Conservation (phyloP, 2,329 filamentous ascomycete genomes). For the Bipolaris bicolor region DNA sequence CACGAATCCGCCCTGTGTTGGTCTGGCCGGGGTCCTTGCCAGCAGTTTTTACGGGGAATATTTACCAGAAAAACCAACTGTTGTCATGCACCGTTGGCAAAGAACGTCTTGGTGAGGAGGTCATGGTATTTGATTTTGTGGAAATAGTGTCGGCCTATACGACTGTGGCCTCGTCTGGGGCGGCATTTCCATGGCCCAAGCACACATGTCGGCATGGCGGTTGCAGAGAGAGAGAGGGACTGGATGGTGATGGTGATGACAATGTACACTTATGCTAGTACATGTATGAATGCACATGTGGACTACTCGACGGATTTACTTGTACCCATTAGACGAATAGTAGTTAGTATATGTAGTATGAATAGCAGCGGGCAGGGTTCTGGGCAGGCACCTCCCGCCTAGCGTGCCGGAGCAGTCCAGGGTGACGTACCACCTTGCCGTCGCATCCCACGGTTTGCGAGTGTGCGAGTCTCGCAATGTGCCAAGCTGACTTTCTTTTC, state of each 20-base stretch:
- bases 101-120: conserved; percentile 37
- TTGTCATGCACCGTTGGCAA: not conserved
- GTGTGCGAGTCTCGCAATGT: conserved; percentile 8
- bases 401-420: conserved; percentile 1
- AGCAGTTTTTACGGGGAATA: conserved; percentile 11
- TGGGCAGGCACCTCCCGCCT: conserved; percentile 10
- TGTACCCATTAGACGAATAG: too few relatives aligned
- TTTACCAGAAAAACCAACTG: too few relatives aligned
- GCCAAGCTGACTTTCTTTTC: conserved; percentile 2
- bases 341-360: too few relatives aligned
- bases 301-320: too few relatives aligned
- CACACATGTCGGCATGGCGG: too few relatives aligned
- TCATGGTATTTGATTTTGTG: conserved; percentile 32
- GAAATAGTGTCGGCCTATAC: too few relatives aligned
- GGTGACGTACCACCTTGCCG: conserved; percentile 18
- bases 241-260: too few relatives aligned
- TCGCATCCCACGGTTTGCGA: conserved; percentile 3
- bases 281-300: not conserved
- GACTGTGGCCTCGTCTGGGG: too few relatives aligned
- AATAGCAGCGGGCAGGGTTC: not conserved
- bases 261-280: too few relatives aligned
- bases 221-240: too few relatives aligned
- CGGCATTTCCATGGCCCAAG: too few relatives aligned
- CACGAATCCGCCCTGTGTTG: conserved; percentile 36
- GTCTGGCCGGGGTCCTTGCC: conserved; percentile 17